Evolutionary conservation across 2,329 filamentous ascomycete species (phyloP).

Genomic region (Alternaria brassicae): DNA sequence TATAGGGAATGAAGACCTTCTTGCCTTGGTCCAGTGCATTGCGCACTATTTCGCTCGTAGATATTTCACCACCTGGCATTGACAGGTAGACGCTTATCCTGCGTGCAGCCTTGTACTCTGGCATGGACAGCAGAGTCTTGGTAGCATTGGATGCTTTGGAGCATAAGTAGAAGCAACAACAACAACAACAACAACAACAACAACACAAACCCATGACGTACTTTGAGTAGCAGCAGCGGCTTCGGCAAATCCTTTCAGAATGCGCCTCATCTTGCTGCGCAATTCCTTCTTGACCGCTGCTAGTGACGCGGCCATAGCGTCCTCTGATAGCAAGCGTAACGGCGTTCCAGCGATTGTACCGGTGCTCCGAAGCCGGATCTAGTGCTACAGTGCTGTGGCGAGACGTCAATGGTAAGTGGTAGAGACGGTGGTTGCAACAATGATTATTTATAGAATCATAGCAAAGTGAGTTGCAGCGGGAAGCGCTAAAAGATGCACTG

Average conservation of each 20-base stretch:
- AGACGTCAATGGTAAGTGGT: neutral
- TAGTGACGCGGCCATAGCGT: constrained; percentile 58
- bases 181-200: neutral
- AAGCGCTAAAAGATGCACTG: constrained; percentile 15
- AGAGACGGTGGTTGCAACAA: neutral
- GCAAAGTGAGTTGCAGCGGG: neutral
- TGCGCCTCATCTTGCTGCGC: constrained; percentile 71
- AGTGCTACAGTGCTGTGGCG: neutral
- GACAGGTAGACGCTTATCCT: constrained; percentile 88
- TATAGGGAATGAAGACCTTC: constrained; percentile 88
- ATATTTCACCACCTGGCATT: constrained; percentile 87
- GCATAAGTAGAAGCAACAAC: constrained; percentile 21
- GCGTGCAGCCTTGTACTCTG: constrained; percentile 76
- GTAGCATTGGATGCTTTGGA: constrained; percentile 69
- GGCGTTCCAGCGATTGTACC: constrained; percentile 18
- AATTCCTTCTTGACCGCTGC: constrained; percentile 78
- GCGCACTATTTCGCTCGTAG: constrained; percentile 80
- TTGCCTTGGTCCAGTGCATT: constrained; percentile 81
- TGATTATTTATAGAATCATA: neutral
- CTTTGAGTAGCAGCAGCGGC: constrained; percentile 73
- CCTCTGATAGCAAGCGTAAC: constrained; percentile 18
- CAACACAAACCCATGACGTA: constrained; percentile 55
- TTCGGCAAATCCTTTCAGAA: constrained; percentile 66
- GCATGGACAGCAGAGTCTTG: constrained; percentile 68
- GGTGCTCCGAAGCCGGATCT: neutral